A percentile compares a stretch with the other conserved stretches of the same genome.
phyloP scores from a whole-genome alignment of 2,329 filamentous ascomycete genomes.

The Pseudogymnoascus sp. region DNA sequence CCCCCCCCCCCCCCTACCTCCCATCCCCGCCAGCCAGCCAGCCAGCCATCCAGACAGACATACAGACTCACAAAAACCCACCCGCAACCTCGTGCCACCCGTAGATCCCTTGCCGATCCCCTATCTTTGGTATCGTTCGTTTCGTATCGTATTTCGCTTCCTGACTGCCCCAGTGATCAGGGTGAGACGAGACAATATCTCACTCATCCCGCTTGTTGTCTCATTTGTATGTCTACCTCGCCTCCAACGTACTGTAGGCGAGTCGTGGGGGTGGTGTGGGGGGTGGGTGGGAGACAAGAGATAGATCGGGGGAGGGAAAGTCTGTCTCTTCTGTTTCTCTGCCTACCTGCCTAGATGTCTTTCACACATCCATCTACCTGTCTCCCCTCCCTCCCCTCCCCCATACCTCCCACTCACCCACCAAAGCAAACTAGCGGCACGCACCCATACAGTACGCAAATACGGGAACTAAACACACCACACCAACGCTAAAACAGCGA shows the following conservation, averaged over 20 bases:
- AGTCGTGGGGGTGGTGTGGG: not conserved
- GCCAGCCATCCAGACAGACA: too few relatives aligned
- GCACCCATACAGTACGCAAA: too few relatives aligned
- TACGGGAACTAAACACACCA: too few relatives aligned
- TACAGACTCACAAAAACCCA: not conserved
- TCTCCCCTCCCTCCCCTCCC: not conserved
- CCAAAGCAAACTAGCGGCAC: too few relatives aligned
- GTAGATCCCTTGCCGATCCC: not conserved
- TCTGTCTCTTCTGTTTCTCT: too few relatives aligned
- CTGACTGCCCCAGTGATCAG: not conserved
- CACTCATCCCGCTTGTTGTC: not conserved
- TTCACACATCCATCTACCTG: too few relatives aligned
- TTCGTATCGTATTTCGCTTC: not conserved
- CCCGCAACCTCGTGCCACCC: not conserved
- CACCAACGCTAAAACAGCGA: not conserved
- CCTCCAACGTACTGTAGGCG: too few relatives aligned
- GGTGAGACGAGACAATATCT: not conserved
- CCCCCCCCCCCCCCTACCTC: not conserved
- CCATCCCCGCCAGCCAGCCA: too few relatives aligned
- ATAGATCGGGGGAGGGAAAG: not conserved
- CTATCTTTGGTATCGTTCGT: not conserved
- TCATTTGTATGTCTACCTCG: not conserved
- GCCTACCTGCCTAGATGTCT: too few relatives aligned
- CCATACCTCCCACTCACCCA: not conserved
- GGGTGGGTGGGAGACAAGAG: too few relatives aligned